phyloP scores from a whole-genome alignment of 2,329 filamentous ascomycete species.

The Fusarium globosum region DNA sequence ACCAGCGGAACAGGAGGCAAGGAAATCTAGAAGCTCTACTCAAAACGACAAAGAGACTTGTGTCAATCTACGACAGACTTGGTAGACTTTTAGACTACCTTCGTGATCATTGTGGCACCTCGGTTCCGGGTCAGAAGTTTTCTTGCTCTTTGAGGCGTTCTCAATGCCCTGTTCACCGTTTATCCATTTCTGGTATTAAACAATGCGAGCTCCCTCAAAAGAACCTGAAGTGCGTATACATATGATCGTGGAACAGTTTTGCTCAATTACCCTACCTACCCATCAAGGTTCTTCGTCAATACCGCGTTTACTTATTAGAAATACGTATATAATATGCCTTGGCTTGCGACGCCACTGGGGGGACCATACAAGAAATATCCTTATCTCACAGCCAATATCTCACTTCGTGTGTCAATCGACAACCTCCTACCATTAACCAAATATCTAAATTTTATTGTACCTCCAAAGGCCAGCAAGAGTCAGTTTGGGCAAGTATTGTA shows the following conservation, averaged over 20 bases:
- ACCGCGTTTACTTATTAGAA: not conserved
- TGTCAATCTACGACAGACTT: not conserved
- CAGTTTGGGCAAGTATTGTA: constrained; percentile 1
- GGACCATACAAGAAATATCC: not conserved
- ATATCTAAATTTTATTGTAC: not conserved
- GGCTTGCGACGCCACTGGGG: too few species aligned
- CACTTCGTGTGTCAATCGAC: not conserved
- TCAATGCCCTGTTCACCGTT: not conserved
- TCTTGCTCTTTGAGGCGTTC: not conserved
- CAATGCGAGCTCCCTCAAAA: not conserved
- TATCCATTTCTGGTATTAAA: not conserved
- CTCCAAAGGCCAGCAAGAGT: not conserved
- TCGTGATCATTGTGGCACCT: not conserved
- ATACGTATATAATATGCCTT: not conserved
- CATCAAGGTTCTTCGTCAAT: constrained; percentile 19
- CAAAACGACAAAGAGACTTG: not conserved
- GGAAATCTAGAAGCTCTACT: too few species aligned
- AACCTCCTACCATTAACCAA: not conserved
- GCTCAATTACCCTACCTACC: not conserved
- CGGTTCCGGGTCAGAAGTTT: not conserved
- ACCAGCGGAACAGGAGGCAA: not conserved
- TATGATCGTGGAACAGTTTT: not conserved
- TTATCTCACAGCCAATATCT: not conserved
- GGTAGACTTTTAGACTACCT: not conserved
- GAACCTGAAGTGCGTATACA: not conserved